Percentiles rank a stretch among this genome's conserved stretches.
Conservation (phyloP, 2,329 filamentous ascomycete genomes). For the Fusarium verrucosum region DNA sequence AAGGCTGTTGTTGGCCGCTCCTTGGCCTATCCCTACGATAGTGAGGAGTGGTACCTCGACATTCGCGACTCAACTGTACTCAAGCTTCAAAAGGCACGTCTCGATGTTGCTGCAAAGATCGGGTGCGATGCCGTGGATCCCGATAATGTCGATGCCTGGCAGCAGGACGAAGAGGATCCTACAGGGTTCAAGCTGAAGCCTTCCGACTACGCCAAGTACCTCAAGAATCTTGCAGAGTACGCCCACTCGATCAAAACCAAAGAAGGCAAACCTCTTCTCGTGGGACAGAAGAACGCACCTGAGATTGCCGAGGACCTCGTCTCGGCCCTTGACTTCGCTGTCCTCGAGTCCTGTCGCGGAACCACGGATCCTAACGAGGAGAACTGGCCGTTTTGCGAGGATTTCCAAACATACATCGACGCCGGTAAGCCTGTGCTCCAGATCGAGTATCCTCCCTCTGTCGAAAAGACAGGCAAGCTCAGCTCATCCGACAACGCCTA, state of each 20-base stretch:
- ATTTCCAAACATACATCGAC: slow-evolving; percentile 45
- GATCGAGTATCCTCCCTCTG: slow-evolving; percentile 49
- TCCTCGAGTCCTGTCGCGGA: slow-evolving; percentile 51
- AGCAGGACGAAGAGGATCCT: slow-evolving; percentile 39
- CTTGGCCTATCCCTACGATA: slow-evolving; percentile 40
- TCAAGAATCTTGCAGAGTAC: slow-evolving; percentile 44
- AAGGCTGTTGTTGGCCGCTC: slow-evolving; percentile 38
- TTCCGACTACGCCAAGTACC: slow-evolving; percentile 45
- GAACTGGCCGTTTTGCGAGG: slow-evolving; percentile 43
- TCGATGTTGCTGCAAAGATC: slow-evolving; percentile 41
- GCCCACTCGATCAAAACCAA: slow-evolving; percentile 45
- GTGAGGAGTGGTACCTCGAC: slow-evolving; percentile 47
- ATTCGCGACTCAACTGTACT: slow-evolving; percentile 42
- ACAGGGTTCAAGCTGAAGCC: slow-evolving; percentile 45
- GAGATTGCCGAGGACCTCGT: slow-evolving; percentile 42
- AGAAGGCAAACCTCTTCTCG: slow-evolving; percentile 39
- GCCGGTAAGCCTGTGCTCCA: slow-evolving; percentile 48
- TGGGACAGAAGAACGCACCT: slow-evolving; percentile 50
- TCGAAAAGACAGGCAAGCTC: slow-evolving; percentile 36
- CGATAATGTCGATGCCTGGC: slow-evolving; percentile 50
- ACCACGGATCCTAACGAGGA: slow-evolving; percentile 30
- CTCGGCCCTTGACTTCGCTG: slow-evolving; percentile 46
- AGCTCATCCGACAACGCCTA: slow-evolving; percentile 39
- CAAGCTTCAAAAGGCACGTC: slow-evolving; percentile 45
- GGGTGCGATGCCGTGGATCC: slow-evolving; percentile 50